Percentiles rank a stretch among this genome's conserved stretches.
These are phyloP conservation scores for Leccinum uliginosum DNA, from an alignment of 768 basidiomycete species.

Conservation along the genomic window DNA sequence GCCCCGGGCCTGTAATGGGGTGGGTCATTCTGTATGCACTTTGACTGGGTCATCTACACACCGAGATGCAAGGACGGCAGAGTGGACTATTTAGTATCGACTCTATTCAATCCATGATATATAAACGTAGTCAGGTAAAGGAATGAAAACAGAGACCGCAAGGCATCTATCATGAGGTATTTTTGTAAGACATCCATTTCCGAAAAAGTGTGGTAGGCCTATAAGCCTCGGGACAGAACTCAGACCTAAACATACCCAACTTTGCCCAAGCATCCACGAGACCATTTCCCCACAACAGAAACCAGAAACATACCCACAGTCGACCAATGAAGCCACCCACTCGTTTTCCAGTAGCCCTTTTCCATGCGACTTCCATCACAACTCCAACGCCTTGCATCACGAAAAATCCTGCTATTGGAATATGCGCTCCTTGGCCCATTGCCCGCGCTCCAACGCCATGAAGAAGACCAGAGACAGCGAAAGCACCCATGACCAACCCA, in stretches of 20 bases:
- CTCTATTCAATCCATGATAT: not conserved
- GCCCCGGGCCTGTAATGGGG: too few relatives aligned
- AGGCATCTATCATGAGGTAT: not conserved
- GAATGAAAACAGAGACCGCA: not conserved
- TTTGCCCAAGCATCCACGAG: constrained; percentile 43
- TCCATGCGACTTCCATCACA: constrained; percentile 47
- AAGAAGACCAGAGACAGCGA: constrained; percentile 54
- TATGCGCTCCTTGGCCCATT: constrained; percentile 51
- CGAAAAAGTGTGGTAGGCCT: constrained; percentile 15
- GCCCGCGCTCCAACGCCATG: constrained; percentile 58
- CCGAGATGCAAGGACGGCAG: too few relatives aligned
- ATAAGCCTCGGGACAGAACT: constrained; percentile 13
- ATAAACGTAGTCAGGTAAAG: too few relatives aligned
- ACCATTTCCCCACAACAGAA: constrained; percentile 40
- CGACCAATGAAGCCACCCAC: constrained; percentile 47
- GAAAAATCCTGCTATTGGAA: constrained; percentile 47
- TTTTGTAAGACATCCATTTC: constrained; percentile 3
- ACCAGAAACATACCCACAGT: constrained; percentile 52
- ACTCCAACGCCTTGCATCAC: constrained; percentile 52
- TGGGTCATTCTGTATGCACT: not conserved
- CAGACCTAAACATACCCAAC: constrained; percentile 16
- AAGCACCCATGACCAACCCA: constrained; percentile 53
- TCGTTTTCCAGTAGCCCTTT: constrained; percentile 37
- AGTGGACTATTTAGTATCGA: not conserved
- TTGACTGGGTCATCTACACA: too few relatives aligned